Percentiles rank a stretch among this genome's conserved stretches.
Conservation (phyloP, 495 filamentous ascomycete genomes). For the Lichina pygmaea region DNA sequence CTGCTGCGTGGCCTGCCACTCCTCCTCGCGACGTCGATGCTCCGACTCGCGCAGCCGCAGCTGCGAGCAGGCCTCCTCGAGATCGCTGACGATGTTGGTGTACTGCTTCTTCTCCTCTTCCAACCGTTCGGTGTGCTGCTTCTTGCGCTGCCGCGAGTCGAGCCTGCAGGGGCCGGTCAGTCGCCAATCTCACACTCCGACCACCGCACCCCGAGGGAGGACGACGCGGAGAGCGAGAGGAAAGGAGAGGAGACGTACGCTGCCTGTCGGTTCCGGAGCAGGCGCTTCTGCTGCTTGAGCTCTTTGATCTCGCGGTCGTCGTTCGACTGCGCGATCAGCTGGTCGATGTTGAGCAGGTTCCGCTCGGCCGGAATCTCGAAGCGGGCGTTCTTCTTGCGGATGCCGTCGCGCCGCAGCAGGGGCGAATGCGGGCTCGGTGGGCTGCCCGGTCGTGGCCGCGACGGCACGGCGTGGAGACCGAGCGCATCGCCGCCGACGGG, state of each 20-base stretch:
- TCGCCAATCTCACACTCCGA: too few species aligned
- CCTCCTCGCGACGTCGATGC: constrained; percentile 36
- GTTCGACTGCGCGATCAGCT: constrained; percentile 60
- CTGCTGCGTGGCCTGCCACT: constrained; percentile 38
- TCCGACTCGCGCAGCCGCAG: constrained; percentile 27
- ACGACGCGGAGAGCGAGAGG: constrained; percentile 5
- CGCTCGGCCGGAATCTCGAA: constrained; percentile 93
- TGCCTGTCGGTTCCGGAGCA: constrained; percentile 84
- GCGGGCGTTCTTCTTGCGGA: constrained; percentile 97
- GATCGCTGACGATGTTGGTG: constrained; percentile 38
- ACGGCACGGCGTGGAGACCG: constrained; percentile 48
- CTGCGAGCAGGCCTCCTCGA: constrained; percentile 50
- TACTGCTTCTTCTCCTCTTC: constrained; percentile 92
- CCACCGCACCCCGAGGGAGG: not conserved
- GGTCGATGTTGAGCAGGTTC: constrained; percentile 84
- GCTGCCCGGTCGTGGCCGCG: constrained; percentile 40
- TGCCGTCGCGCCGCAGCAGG: constrained; percentile 59
- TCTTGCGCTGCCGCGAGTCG: constrained; percentile 93
- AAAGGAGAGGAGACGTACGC: constrained; percentile 32
- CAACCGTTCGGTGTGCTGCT: constrained; percentile 89
- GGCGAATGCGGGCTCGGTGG: constrained; percentile 65
- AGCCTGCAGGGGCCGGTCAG: constrained; percentile 34
- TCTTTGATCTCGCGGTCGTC: constrained; percentile 95
- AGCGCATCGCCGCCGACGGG: constrained; percentile 58
- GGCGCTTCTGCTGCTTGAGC: constrained; percentile 90